Evolutionary conservation across 2,329 filamentous ascomycete species (phyloP).

Genomic region (Xylariomycetidae sp.): DNA sequence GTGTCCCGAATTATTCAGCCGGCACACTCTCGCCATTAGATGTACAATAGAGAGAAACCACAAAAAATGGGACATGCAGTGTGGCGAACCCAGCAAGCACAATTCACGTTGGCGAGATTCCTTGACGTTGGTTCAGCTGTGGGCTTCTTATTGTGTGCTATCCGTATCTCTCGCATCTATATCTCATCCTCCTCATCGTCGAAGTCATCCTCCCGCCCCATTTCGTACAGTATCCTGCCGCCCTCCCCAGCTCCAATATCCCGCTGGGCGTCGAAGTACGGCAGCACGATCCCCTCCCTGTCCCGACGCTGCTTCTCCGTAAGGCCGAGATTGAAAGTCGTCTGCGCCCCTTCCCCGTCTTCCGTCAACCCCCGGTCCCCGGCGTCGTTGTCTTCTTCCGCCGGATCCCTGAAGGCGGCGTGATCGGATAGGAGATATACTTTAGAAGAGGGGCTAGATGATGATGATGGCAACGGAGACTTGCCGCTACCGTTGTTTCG

Average conservation of each 20-base stretch:
- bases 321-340: conserved; percentile 80
- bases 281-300: conserved; percentile 82
- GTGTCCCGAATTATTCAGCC: no score
- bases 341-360: conserved; percentile 45
- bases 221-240: conserved; percentile 91
- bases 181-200: conserved; percentile 67
- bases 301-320: conserved; percentile 88
- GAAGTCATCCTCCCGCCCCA: conserved; percentile 95
- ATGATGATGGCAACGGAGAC: no score
- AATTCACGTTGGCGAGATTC: no score
- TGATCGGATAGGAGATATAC: conserved; percentile 70
- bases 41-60: conserved; percentile 9
- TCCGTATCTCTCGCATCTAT: no score
- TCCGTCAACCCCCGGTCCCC: conserved; percentile 38
- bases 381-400: conserved; percentile 29
- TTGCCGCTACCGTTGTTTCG: conserved; percentile 11
- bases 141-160: not conserved
- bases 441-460: conserved; percentile 29
- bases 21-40: conserved; percentile 5
- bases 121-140: no score
- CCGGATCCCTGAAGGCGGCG: conserved; percentile 54
- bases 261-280: conserved; percentile 94
- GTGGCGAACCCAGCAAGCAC: no score
- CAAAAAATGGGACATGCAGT: no score
- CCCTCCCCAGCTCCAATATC: conserved; percentile 75